Percentiles rank a stretch among this genome's conserved stretches.
These are phyloP conservation scores for Trichoderma koningiopsis DNA, from an alignment of 2,329 filamentous ascomycete species.

Conservation along the genomic window DNA sequence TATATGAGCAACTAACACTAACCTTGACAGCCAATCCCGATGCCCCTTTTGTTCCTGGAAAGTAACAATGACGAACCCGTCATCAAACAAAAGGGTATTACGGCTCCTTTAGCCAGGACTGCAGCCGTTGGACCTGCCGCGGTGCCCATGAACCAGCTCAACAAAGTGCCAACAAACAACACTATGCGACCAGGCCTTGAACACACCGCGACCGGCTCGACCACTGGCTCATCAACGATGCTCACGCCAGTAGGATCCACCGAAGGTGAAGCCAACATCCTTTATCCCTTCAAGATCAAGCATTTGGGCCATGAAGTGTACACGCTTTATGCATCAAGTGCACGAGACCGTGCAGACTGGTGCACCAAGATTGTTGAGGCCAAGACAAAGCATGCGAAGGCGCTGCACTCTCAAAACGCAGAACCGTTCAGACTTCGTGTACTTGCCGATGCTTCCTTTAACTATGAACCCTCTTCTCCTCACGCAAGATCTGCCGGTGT, in stretches of 20 bases:
- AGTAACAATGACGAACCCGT: conserved; percentile 91
- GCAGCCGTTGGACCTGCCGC: conserved; percentile 63
- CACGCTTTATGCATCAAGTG: conserved; percentile 80
- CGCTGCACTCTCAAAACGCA: conserved; percentile 86
- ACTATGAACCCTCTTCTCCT: conserved; percentile 67
- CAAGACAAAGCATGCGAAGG: conserved; percentile 89
- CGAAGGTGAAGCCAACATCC: conserved; percentile 76
- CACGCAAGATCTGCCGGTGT: conserved; percentile 66
- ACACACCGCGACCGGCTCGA: conserved; percentile 69
- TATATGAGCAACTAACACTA: conserved; percentile 29
- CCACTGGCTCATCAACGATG: conserved; percentile 54
- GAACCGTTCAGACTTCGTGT: conserved; percentile 93
- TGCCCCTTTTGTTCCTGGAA: conserved; percentile 92
- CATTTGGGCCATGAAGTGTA: conserved; percentile 94
- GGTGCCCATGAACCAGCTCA: conserved; percentile 60
- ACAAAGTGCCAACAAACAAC: conserved; percentile 56
- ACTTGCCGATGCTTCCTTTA: conserved; percentile 89
- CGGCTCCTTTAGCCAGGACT: conserved; percentile 60
- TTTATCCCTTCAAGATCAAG: conserved; percentile 95
- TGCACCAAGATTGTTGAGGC: conserved; percentile 91
- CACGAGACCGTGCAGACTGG: conserved; percentile 81
- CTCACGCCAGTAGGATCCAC: conserved; percentile 52
- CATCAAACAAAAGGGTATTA: conserved; percentile 76
- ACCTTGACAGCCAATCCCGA: conserved; percentile 73
- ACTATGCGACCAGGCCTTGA: conserved; percentile 61